phyloP scores from a whole-genome alignment of 805 yeast species.

The Metschnikowia dekortorum region DNA sequence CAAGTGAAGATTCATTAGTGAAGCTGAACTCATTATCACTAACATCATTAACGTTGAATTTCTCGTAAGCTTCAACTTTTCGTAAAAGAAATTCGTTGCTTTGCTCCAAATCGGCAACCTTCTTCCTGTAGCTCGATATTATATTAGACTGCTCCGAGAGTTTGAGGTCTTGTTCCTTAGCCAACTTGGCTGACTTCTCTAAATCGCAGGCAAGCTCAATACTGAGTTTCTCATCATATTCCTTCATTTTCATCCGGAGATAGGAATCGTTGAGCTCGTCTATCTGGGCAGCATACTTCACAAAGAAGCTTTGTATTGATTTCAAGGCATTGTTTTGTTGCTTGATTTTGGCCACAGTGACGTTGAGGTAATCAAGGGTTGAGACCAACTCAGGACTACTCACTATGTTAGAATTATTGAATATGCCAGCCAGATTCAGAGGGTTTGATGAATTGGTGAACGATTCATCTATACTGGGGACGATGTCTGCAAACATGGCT shows the following conservation, averaged over 20 bases:
- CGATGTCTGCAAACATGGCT: constrained; percentile 60
- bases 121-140: constrained; percentile 9
- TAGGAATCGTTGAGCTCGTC: constrained; percentile 9
- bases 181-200: constrained; percentile 3
- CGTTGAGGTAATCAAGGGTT: constrained; percentile 50
- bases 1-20: background rate
- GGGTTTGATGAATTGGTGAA: constrained; percentile 36
- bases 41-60: background rate
- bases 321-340: constrained; percentile 53
- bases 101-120: constrained; percentile 4
- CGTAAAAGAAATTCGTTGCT: constrained; percentile 3
- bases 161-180: constrained; percentile 8
- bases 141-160: constrained; percentile 8
- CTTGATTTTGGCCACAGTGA: constrained; percentile 54
- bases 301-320: constrained; percentile 52
- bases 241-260: constrained; percentile 8
- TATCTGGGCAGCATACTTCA: constrained; percentile 37
- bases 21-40: constrained; percentile 5
- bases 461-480: constrained; percentile 45
- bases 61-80: constrained; percentile 1
- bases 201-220: constrained; percentile 6
- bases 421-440: constrained; percentile 47
- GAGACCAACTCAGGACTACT: constrained; percentile 52
- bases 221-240: constrained; percentile 6
- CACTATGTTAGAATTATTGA: constrained; percentile 55